A percentile compares a stretch with the other conserved stretches of the same genome.
Evolutionary conservation across 306 rosid genomes (phyloP).

Genomic region (Datisca glomerata): DNA sequence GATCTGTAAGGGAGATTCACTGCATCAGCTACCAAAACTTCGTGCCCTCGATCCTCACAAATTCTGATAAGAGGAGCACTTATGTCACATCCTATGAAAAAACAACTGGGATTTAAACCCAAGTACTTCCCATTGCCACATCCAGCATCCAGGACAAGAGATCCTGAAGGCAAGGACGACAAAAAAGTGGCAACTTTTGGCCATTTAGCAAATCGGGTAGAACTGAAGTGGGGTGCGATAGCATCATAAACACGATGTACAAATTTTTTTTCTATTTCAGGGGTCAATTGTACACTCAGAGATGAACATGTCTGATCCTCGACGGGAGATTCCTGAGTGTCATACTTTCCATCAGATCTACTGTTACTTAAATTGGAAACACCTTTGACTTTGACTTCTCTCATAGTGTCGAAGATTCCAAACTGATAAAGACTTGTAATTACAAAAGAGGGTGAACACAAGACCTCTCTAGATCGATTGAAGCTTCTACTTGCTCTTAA

Average conservation of each 20-base stretch:
- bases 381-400: slow-evolving; percentile 33
- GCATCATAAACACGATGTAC: slow-evolving; percentile 89
- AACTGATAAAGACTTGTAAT: slow-evolving; percentile 16
- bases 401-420: slow-evolving; percentile 29
- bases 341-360: slow-evolving; percentile 25
- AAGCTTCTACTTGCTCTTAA: slow-evolving; percentile 20
- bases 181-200: slow-evolving; percentile 79
- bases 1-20: slow-evolving; percentile 77
- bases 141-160: slow-evolving; percentile 82
- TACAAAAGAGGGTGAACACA: slow-evolving; percentile 16
- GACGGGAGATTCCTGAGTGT: slow-evolving; percentile 18
- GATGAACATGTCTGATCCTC: slow-evolving; percentile 20
- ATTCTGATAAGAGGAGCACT: slow-evolving; percentile 72
- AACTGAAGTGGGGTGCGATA: slow-evolving; percentile 86
- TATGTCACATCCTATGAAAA: slow-evolving; percentile 76
- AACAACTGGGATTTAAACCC: slow-evolving; percentile 51
- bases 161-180: slow-evolving; percentile 58
- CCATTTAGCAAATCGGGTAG: slow-evolving; percentile 89
- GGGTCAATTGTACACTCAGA: slow-evolving; percentile 39
- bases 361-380: slow-evolving; percentile 19
- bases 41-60: slow-evolving; percentile 67
- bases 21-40: slow-evolving; percentile 82
- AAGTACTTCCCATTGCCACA: slow-evolving; percentile 92
- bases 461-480: slow-evolving; percentile 6
- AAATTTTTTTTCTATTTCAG: slow-evolving; percentile 88